These are phyloP conservation scores for Neoboletus brunneissimus DNA, from an alignment of 768 basidiomycete genomes.

Conservation along the genomic window DNA sequence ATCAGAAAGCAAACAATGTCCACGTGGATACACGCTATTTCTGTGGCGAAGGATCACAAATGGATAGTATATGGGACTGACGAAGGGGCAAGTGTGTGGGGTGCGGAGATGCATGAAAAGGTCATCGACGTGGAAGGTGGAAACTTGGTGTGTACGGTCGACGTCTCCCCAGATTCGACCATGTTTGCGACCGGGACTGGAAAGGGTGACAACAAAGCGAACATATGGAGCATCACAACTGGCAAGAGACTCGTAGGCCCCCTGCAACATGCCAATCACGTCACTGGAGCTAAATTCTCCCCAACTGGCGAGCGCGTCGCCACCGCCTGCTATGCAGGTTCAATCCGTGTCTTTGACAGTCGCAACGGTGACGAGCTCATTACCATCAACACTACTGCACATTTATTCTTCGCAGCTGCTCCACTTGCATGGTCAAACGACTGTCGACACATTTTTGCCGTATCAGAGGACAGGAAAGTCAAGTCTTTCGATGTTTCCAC, in stretches of 20 bases:
- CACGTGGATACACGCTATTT: no score
- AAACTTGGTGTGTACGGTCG: rapidly evolving
- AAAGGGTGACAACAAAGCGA: not conserved
- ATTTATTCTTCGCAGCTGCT: not conserved
- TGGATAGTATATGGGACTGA: not conserved
- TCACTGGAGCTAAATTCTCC: not conserved
- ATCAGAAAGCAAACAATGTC: no score
- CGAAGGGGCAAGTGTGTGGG: not conserved
- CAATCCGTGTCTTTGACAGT: no score
- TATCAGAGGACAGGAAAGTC: not conserved
- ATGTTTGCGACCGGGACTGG: not conserved
- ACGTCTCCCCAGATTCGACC: not conserved
- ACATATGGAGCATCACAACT: not conserved
- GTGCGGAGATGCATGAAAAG: not conserved
- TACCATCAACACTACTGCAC: no score
- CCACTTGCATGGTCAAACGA: not conserved
- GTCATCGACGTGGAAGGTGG: not conserved
- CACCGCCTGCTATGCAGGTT: no score
- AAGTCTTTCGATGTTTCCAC: not conserved
- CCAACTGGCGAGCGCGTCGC: not conserved
- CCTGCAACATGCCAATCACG: rapidly evolving
- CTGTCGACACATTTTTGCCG: not conserved
- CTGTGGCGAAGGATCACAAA: not conserved
- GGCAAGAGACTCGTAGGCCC: no score
- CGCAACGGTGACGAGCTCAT: no score